phyloP scores from a whole-genome alignment of 495 filamentous ascomycete genomes.

The Xylaria venustula region DNA sequence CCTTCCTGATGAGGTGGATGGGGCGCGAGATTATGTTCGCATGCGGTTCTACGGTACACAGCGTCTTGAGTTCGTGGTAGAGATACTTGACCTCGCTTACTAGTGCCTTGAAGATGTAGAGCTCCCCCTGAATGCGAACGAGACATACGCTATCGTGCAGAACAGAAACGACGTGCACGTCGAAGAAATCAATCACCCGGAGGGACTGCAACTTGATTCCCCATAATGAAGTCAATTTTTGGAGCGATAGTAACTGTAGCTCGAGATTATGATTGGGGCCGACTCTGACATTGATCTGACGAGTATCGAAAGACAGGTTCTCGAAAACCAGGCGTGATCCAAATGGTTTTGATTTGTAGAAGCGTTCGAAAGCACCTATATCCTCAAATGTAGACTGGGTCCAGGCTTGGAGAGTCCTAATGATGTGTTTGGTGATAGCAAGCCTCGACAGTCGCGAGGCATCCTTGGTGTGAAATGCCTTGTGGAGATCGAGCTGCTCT shows the following conservation, averaged over 20 bases:
- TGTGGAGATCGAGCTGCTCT: constrained; percentile 40
- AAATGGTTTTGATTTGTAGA: constrained; percentile 39
- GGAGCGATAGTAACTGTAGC: constrained; percentile 33
- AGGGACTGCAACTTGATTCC: constrained; percentile 30
- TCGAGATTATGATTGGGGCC: constrained; percentile 44
- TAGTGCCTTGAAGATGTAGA: constrained; percentile 50
- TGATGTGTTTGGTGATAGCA: constrained; percentile 41
- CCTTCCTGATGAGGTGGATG: constrained; percentile 44
- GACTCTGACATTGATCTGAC: constrained; percentile 35
- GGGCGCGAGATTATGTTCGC: constrained; percentile 42
- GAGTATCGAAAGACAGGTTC: constrained; percentile 37
- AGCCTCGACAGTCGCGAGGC: constrained; percentile 35
- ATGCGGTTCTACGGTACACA: constrained; percentile 42
- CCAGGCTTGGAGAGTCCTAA: constrained; percentile 45
- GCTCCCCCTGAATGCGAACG: constrained; percentile 32
- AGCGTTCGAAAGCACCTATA: constrained; percentile 26
- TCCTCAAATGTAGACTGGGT: constrained; percentile 23
- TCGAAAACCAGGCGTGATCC: constrained; percentile 48
- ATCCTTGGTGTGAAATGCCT: constrained; percentile 50
- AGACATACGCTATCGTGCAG: constrained; percentile 48
- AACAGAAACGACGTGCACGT: constrained; percentile 38
- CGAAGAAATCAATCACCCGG: constrained; percentile 36
- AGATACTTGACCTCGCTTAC: constrained; percentile 49
- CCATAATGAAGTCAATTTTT: constrained; percentile 28
- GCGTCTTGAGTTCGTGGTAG: constrained; percentile 46